Percentiles rank a stretch among this genome's conserved stretches.
Evolutionary conservation across 164 flowering plant species (phyloP).

Genomic region (Echeveria elegans): DNA sequence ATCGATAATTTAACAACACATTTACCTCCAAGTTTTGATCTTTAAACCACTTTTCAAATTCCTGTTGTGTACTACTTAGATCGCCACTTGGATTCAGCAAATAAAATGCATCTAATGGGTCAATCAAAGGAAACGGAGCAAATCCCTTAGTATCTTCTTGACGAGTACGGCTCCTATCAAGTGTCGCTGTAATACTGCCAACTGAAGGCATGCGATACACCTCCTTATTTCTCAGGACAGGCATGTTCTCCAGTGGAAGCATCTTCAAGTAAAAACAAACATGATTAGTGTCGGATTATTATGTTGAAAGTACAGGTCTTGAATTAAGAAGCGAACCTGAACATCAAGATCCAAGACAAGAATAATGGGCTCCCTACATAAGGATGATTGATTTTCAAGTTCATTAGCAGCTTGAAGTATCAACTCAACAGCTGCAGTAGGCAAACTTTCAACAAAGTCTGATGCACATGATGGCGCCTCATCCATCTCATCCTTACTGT

Average conservation of each 20-base stretch:
- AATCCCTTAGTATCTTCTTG: conserved; percentile 19
- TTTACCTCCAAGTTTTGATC: conserved; percentile 68
- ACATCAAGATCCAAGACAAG: conserved; percentile 73
- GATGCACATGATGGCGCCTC: conserved; percentile 14
- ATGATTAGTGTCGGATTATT: conserved; percentile 1
- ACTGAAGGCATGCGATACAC: conserved; percentile 96
- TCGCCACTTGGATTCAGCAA: conserved; percentile 93
- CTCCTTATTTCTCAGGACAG: conserved; percentile 69
- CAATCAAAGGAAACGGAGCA: conserved; percentile 57
- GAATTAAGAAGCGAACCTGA: conserved; percentile 39
- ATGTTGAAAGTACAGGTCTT: background rate
- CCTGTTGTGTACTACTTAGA: conserved; percentile 53
- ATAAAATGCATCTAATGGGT: conserved; percentile 87
- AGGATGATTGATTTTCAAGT: conserved; percentile 24
- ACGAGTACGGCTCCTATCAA: conserved; percentile 26
- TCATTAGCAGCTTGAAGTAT: conserved; percentile 36
- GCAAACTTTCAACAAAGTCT: conserved; percentile 17
- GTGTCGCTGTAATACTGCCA: conserved; percentile 43
- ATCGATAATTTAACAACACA: background rate
- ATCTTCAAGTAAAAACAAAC: conserved; percentile 39
- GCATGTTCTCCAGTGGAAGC: conserved; percentile 97
- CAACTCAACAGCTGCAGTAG: conserved; percentile 26
- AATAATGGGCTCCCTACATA: conserved; percentile 49
- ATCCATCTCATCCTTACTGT: conserved; percentile 20
- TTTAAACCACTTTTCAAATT: conserved; percentile 87